Conservation (phyloP, 352 stramenopile genomes). For the Phytophthora idaei region DNA sequence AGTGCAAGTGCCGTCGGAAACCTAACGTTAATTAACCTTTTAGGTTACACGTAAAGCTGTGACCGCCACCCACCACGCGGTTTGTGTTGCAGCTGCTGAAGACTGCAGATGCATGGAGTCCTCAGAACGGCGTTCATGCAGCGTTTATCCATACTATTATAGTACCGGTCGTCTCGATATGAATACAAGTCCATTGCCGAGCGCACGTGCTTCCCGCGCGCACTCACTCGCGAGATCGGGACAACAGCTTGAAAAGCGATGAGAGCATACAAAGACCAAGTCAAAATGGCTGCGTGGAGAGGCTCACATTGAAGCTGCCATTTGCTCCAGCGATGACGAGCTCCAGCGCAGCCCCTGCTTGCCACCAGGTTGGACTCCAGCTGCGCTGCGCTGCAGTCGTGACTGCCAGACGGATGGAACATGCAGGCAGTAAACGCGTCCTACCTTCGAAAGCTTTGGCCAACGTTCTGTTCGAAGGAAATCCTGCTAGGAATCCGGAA, state of each 20-base stretch:
- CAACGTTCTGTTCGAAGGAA: constrained; percentile 5
- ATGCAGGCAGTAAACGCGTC: background rate
- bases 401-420: constrained; percentile 7
- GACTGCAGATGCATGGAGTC: background rate
- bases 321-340: constrained; percentile 6
- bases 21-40: background rate
- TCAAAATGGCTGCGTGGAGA: constrained; percentile 7
- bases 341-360: background rate
- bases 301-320: constrained; percentile 12
- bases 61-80: background rate
- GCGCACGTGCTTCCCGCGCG: constrained; percentile 27
- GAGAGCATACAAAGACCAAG: background rate
- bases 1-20: constrained; percentile 7
- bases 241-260: constrained; percentile 8
- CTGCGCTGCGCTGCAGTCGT: background rate
- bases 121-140: background rate
- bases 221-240: constrained; percentile 12
- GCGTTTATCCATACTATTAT: background rate
- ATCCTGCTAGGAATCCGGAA: constrained; percentile 8
- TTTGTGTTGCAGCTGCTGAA: too few relatives aligned
- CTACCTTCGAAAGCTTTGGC: constrained; percentile 8
- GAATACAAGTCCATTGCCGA: constrained; percentile 1
- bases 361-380: background rate
- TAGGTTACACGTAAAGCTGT: background rate
- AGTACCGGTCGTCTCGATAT: background rate